These are phyloP conservation scores for Cladosporium sp. DNA, from an alignment of 2,329 filamentous ascomycete genomes.

Conservation along the genomic window DNA sequence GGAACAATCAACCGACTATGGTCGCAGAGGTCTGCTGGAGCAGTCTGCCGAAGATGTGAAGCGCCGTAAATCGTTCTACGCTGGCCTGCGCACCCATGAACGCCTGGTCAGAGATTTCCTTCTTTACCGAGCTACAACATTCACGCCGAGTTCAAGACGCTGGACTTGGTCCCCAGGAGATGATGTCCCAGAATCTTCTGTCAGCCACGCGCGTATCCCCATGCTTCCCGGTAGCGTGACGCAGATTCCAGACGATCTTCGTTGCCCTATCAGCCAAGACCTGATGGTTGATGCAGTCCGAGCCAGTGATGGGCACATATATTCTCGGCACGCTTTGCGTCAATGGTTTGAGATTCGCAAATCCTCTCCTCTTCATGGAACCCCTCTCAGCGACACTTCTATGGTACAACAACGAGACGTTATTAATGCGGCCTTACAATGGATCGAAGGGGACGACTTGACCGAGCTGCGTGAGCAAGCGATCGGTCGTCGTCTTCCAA, in stretches of 20 bases:
- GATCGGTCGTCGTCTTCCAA: neutral
- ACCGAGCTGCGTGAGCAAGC: neutral
- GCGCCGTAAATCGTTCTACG: neutral
- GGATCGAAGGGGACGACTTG: neutral
- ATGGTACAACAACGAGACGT: slow-evolving; percentile 22
- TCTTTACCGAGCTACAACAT: slow-evolving; percentile 21
- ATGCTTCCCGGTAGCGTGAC: neutral
- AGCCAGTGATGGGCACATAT: slow-evolving; percentile 31
- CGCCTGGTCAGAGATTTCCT: slow-evolving; percentile 26
- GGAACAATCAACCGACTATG: too few relatives aligned
- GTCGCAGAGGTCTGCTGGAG: neutral
- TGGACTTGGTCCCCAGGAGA: slow-evolving; percentile 28
- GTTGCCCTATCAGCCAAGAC: slow-evolving; percentile 32
- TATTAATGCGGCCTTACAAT: slow-evolving; percentile 16
- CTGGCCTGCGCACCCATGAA: slow-evolving; percentile 20
- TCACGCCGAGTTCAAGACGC: slow-evolving; percentile 10
- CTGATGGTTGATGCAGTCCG: slow-evolving; percentile 34
- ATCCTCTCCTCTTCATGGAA: slow-evolving; percentile 32
- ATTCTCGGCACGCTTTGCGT: slow-evolving; percentile 32
- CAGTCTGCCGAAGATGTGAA: neutral
- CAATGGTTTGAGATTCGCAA: slow-evolving; percentile 32
- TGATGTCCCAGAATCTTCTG: slow-evolving; percentile 20
- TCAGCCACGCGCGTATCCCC: neutral
- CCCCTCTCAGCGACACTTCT: slow-evolving; percentile 21
- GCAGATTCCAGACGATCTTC: neutral